Conservation (phyloP, 2,329 filamentous ascomycete genomes). For the Fusarium palustre region DNA sequence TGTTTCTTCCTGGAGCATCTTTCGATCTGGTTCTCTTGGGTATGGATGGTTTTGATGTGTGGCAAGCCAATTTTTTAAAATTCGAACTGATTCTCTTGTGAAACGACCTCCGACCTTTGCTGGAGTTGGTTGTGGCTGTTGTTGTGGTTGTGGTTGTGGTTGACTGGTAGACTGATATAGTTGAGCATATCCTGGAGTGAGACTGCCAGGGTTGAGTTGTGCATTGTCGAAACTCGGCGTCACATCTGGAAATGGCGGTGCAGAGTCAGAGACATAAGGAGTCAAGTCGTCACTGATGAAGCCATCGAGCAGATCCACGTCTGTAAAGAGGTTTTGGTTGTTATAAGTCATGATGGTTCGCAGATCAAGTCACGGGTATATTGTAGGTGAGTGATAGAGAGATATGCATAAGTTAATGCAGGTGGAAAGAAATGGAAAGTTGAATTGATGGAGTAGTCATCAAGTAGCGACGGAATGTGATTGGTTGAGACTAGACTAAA, state of each 20-base stretch:
- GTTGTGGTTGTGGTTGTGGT: background rate
- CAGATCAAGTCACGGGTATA: background rate
- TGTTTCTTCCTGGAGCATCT: slow-evolving; percentile 77
- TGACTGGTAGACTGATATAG: background rate
- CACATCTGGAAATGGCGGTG: slow-evolving; percentile 4
- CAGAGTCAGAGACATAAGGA: slow-evolving; percentile 27
- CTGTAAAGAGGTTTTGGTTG: slow-evolving; percentile 17
- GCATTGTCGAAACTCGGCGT: background rate
- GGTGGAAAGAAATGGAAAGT: slow-evolving; percentile 24
- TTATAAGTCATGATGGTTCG: slow-evolving; percentile 20
- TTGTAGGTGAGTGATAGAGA: background rate
- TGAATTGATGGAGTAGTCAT: slow-evolving; percentile 9
- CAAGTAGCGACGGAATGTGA: slow-evolving; percentile 17
- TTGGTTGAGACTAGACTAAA: background rate
- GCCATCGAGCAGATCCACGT: slow-evolving; percentile 35
- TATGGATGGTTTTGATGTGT: slow-evolving; percentile 83
- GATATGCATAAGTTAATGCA: slow-evolving; percentile 17
- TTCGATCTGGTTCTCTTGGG: slow-evolving; percentile 84
- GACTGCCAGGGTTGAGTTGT: background rate
- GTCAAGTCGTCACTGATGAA: slow-evolving; percentile 32
- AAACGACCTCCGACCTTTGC: slow-evolving; percentile 54
- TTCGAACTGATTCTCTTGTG: slow-evolving; percentile 78
- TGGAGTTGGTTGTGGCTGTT: slow-evolving; percentile 22
- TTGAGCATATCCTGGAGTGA: background rate
- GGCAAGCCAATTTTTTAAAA: slow-evolving; percentile 83